Base-by-base conservation (phyloP, 2,329 filamentous ascomycete genomes). In the Xylariaceae sp. region DNA sequence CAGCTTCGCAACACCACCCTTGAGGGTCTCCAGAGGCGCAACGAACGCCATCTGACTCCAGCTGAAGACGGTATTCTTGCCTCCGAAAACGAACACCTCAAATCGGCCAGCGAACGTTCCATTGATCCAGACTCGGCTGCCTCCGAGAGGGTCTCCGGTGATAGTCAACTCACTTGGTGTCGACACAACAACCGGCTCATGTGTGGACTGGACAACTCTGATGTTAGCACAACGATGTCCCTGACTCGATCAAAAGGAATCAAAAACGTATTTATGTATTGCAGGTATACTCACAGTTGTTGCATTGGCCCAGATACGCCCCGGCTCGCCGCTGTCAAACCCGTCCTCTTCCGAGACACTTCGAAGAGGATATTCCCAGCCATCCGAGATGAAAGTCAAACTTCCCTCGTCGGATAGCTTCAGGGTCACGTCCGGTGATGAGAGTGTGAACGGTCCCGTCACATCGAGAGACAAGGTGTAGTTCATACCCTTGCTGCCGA, bases 1-100 rank as follows among this genome's bases (percentile, higher is more conserved):
- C n/a, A 67, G 30, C 5, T 18, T 53, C 47, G 60, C n/a, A 2
- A 66, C 35, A 13, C 61, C 64, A 6, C 61, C 66, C 10, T 51
- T 15, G 4, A 69, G 10, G 1, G 18, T 54, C 6, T 79, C 72
- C 44, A 82, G 58, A 0, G 80, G 80, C 7, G 80, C 80, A 10
- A 82, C 80, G 65, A 83, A 77, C 1, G 80, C 80, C 80, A 83
- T 83, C 67, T 82, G 80, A 61, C 76, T 81, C 81, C 80, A 83
- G 37, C 78, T 81, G 51, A 81, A 79, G 52, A 76, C 59, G 6
- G 73, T 76, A 58, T 83, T 83, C 37, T 73, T 73, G 1, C 81
- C 81, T 0, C 80, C 80, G 63, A 75, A 83, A 0, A 83, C 76
- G 60, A 80, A 81, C 0, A 82, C 80, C 62, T 83, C 80, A 55